Conservation (phyloP, 148 eudicot genomes). For the Rhododendron kiyosumense region DNA sequence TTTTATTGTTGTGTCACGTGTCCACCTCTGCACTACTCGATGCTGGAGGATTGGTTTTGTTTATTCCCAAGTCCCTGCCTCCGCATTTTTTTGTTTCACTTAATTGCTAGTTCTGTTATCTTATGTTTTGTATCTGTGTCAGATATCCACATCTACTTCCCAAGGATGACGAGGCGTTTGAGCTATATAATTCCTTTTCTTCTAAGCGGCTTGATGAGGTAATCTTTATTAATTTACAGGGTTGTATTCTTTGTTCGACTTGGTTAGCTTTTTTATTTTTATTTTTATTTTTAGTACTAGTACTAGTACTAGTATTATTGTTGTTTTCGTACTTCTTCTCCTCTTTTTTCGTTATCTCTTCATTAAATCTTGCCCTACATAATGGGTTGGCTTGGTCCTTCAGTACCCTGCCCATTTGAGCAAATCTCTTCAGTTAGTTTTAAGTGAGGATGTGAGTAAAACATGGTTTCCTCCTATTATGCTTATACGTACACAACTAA, state of each 20-base stretch:
- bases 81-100: neutral
- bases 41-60: constrained; percentile 9
- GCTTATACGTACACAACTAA: neutral
- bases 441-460: neutral
- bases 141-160: constrained; percentile 96
- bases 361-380: neutral
- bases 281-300: too few species aligned
- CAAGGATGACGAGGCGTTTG: constrained; percentile 85
- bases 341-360: neutral
- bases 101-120: neutral
- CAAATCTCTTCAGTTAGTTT: neutral
- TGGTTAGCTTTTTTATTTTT: neutral
- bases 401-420: neutral
- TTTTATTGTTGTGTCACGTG: neutral
- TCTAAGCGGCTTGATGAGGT: constrained; percentile 96
- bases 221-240: neutral
- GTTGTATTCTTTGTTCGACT: neutral
- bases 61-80: too few species aligned
- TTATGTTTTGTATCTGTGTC: constrained; percentile 17
- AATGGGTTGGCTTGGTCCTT: constrained; percentile 12
- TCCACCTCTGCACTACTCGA: neutral
- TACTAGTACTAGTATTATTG: neutral
- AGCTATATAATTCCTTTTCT: constrained; percentile 56
- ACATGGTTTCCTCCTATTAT: neutral
- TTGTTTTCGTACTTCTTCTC: neutral